A percentile compares a stretch with the other conserved stretches of the same genome.
phyloP scores from a whole-genome alignment of 371 early-diverging fungal genomes.

The Rhizopus delemar region DNA sequence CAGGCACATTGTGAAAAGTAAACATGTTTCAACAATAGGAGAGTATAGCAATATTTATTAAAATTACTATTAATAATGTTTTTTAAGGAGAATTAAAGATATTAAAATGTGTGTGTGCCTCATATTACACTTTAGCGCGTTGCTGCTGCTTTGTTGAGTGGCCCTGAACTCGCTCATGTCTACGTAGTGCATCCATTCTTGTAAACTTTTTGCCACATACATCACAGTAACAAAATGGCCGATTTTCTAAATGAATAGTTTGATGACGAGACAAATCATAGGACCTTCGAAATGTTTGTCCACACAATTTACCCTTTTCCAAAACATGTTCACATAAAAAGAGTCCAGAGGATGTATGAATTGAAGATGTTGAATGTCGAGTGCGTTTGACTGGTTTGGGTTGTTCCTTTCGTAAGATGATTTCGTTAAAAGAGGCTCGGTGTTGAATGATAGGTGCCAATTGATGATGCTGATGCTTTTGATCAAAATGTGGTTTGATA shows the following conservation, averaged over 20 bases:
- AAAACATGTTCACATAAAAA: slow-evolving; percentile 41
- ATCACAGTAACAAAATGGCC: slow-evolving; percentile 45
- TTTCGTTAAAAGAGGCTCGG: slow-evolving; percentile 6
- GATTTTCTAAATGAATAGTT: slow-evolving; percentile 46
- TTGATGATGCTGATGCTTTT: slow-evolving; percentile 17
- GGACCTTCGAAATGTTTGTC: slow-evolving; percentile 46
- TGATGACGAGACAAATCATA: slow-evolving; percentile 52
- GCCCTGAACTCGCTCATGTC: slow-evolving; percentile 51
- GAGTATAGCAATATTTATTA: background rate
- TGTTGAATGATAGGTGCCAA: slow-evolving; percentile 28
- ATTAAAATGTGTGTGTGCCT: no score
- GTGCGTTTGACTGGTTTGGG: background rate
- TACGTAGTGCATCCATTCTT: slow-evolving; percentile 50
- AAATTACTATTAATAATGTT: background rate
- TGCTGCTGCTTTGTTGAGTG: slow-evolving; percentile 18
- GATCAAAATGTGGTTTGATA: slow-evolving; percentile 9
- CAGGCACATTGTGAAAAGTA: no score
- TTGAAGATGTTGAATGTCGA: slow-evolving; percentile 4
- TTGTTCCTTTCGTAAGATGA: background rate
- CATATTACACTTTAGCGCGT: slow-evolving; percentile 2
- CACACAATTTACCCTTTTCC: slow-evolving; percentile 33
- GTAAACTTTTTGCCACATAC: slow-evolving; percentile 52
- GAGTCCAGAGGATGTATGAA: background rate
- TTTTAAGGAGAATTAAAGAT: background rate
- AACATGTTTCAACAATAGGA: background rate